Evolutionary conservation across 2,329 filamentous ascomycete species (phyloP).

Genomic region (Diatrype stigma): DNA sequence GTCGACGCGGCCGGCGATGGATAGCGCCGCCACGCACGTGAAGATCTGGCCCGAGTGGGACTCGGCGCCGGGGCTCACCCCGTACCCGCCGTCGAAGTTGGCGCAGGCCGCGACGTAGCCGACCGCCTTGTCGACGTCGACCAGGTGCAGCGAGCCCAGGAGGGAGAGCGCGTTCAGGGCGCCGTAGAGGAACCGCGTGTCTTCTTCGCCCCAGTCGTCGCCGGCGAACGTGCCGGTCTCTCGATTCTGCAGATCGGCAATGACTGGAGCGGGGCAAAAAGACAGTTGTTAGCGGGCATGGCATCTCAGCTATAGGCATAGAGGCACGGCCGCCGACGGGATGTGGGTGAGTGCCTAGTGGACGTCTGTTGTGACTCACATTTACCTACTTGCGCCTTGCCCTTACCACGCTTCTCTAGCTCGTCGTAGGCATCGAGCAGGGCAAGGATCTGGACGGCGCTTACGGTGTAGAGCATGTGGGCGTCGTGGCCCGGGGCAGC

Average conservation of each 20-base stretch:
- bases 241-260: constrained; percentile 75
- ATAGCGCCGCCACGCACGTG: constrained; percentile 82
- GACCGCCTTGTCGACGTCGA: constrained; percentile 78
- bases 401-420: constrained; percentile 67
- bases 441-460: constrained; percentile 87
- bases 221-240: constrained; percentile 85
- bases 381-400: constrained; percentile 68
- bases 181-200: constrained; percentile 90
- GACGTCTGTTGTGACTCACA: constrained; percentile 61
- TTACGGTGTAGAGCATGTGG: constrained; percentile 94
- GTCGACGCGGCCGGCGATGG: constrained; percentile 78
- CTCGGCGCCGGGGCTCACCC: constrained; percentile 83
- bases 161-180: constrained; percentile 87
- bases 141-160: constrained; percentile 65
- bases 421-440: constrained; percentile 81
- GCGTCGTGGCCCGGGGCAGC: constrained; percentile 92
- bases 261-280: constrained; percentile 46
- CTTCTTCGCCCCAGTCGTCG: constrained; percentile 94
- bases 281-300: constrained; percentile 11
- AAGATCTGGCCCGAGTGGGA: constrained; percentile 95
- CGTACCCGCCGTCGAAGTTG: constrained; percentile 94
- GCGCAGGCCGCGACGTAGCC: constrained; percentile 74
- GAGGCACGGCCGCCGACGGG: too few relatives aligned
- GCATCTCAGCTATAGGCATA: constrained; percentile 4
- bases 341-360: too few relatives aligned